Base-by-base conservation (phyloP, 2,329 filamentous ascomycete species). In the Sordariomycetes sp. region DNA sequence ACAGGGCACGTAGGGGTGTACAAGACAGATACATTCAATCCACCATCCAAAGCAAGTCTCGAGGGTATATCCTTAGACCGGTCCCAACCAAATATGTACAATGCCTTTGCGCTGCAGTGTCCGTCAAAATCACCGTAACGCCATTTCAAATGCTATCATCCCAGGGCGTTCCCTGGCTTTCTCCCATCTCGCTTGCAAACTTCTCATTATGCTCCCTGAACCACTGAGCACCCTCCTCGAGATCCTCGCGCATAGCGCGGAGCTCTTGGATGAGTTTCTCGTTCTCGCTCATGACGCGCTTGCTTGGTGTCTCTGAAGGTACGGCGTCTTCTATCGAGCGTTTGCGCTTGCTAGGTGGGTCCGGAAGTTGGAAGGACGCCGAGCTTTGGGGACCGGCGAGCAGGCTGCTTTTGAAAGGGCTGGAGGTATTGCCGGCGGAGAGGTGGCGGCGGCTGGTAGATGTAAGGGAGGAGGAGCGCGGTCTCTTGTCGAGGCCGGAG, bases 171-270 rank as follows among this genome's bases (percentile, higher is more conserved):
- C 51, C 52, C 6, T 40, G 51, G 37, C 54, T 51, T 33, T 53
- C 61, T 25, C 41, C 37, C 25, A 50, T 34, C 36, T 61, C 57
- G 38, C 52, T 58, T 34, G 59, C 57, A 39, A 70, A 40, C 26
- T 53, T 55, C 35, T 61, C 57, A 24, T 59, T 66, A 46, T 70
- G 64, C 34, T 59, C 55, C 34, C 50, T 53, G 45, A 63, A 67
- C 66, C 66, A 70, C 15, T 55, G 51, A n/a, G 55, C 55, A 12
- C 57, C 63, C 40, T 67, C 57, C 39, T 68, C 62, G 49, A 70
- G 55, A 37, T 67, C 64, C 37, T 59, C 51, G 11, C 61, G 55
- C 42, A 64, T 52, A 33, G 54, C 53, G 24, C 54, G 54, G 26
- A 70, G 55, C 41, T 68, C 63, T 21, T 43, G 50, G 30, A 59